Conservation (phyloP, 306 rosid species). For the Sophora flavescens region DNA sequence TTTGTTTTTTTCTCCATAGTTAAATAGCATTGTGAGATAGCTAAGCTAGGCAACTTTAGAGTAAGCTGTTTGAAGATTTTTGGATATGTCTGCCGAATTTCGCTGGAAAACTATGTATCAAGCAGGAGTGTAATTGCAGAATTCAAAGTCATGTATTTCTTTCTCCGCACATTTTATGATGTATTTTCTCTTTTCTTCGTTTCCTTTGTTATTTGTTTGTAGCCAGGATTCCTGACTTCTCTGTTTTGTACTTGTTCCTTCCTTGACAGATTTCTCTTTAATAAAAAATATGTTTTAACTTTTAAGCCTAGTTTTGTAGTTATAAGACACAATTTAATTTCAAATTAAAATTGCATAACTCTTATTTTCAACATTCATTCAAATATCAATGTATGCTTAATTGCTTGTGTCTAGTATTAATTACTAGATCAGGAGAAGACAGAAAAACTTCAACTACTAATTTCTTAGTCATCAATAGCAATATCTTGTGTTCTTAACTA, state of each 20-base stretch:
- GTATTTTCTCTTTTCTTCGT: not conserved
- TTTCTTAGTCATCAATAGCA: conserved; percentile 16
- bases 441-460: not conserved
- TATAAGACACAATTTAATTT: too few species aligned
- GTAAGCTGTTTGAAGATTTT: not conserved
- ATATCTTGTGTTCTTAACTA: not conserved
- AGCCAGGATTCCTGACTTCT: not conserved
- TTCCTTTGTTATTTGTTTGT: conserved; percentile 1
- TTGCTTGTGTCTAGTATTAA: conserved; percentile 9
- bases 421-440: conserved; percentile 3
- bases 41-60: not conserved
- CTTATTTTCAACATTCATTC: conserved; percentile 3
- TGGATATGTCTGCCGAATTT: not conserved
- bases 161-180: not conserved
- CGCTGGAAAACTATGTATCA: not conserved
- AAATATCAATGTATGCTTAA: conserved; percentile 11
- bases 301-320: not conserved
- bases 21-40: not conserved
- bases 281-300: not conserved
- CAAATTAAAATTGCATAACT: conserved; percentile 1
- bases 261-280: not conserved
- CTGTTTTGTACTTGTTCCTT: conserved; percentile 14
- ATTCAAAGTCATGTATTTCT: not conserved
- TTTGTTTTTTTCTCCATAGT: not conserved
- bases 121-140: not conserved